Evolutionary conservation across 2,329 filamentous ascomycete genomes (phyloP).

Genomic region (Mycocentrospora acerina): DNA sequence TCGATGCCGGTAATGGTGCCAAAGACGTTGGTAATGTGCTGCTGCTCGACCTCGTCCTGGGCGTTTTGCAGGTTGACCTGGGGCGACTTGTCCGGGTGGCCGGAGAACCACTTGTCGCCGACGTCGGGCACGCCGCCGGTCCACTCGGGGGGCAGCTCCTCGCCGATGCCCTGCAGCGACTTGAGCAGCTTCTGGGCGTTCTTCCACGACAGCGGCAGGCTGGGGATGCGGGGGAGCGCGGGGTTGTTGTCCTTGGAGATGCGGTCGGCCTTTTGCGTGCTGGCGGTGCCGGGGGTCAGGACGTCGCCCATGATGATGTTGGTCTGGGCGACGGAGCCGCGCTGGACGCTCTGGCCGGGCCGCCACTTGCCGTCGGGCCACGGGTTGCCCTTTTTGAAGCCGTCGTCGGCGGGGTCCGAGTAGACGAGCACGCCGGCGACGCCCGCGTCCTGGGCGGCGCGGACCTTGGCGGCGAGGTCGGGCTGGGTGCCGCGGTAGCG

Average conservation of each 20-base stretch:
- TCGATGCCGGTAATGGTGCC: constrained; percentile 83
- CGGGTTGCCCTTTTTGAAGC: constrained; percentile 69
- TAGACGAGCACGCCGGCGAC: constrained; percentile 89
- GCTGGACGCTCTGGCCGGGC: constrained; percentile 78
- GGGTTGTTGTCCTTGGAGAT: constrained; percentile 69
- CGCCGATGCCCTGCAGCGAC: constrained; percentile 72
- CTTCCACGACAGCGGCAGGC: constrained; percentile 84
- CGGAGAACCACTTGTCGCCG: constrained; percentile 76
- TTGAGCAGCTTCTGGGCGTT: constrained; percentile 81
- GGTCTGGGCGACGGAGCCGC: constrained; percentile 77
- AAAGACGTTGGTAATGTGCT: constrained; percentile 90
- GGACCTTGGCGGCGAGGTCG: constrained; percentile 79
- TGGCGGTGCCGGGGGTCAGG: constrained; percentile 85
- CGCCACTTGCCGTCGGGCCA: constrained; percentile 79
- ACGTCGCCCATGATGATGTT: constrained; percentile 87
- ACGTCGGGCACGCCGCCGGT: constrained; percentile 74
- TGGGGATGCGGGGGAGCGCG: constrained; percentile 81
- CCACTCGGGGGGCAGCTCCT: constrained; percentile 70
- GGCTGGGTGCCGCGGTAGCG: constrained; percentile 74
- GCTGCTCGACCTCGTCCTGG: constrained; percentile 79
- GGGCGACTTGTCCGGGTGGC: constrained; percentile 68
- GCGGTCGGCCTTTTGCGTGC: constrained; percentile 64
- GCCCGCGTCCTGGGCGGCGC: constrained; percentile 83
- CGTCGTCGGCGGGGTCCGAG: constrained; percentile 84
- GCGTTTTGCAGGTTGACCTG: constrained; percentile 80